These are phyloP conservation scores for Saccharomycopsis javanensis DNA, from an alignment of 805 yeast species.

Conservation along the genomic window DNA sequence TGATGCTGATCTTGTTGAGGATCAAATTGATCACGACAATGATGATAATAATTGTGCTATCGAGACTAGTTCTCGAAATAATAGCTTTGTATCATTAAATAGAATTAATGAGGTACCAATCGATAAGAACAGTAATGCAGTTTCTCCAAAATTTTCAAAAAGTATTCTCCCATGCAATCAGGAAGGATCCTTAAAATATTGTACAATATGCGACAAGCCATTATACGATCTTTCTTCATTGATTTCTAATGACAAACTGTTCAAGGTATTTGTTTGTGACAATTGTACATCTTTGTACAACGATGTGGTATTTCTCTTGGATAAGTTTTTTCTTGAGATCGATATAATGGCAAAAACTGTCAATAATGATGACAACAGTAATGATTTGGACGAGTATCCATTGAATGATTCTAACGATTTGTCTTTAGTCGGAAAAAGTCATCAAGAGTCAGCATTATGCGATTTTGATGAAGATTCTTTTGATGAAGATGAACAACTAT, in stretches of 20 bases:
- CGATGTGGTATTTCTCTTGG: slow-evolving; percentile 8
- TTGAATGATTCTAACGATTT: not conserved
- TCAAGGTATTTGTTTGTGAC: slow-evolving; percentile 17
- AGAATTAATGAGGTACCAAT: not conserved
- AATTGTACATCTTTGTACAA: slow-evolving; percentile 15
- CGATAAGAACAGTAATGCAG: not conserved
- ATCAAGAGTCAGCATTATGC: not conserved
- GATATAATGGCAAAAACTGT: not conserved
- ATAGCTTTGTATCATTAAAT: slow-evolving; percentile 2
- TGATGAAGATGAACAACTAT: slow-evolving; percentile 9
- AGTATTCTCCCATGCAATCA: slow-evolving; percentile 4
- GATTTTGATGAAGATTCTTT: not conserved
- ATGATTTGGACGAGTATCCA: not conserved
- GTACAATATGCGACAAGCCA: slow-evolving; percentile 65
- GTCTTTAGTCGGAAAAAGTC: not conserved
- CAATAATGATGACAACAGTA: not conserved
- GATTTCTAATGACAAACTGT: slow-evolving; percentile 19
- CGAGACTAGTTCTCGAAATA: slow-evolving; percentile 8
- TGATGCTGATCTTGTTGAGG: not conserved
- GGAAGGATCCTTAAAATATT: slow-evolving; percentile 28
- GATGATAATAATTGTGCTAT: not conserved
- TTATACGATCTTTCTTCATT: slow-evolving; percentile 48
- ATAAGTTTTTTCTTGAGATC: slow-evolving; percentile 8
- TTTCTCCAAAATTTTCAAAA: not conserved
- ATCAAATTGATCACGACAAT: not conserved